phyloP scores from a whole-genome alignment of 805 yeast species.

The Millerozyma acaciae region DNA sequence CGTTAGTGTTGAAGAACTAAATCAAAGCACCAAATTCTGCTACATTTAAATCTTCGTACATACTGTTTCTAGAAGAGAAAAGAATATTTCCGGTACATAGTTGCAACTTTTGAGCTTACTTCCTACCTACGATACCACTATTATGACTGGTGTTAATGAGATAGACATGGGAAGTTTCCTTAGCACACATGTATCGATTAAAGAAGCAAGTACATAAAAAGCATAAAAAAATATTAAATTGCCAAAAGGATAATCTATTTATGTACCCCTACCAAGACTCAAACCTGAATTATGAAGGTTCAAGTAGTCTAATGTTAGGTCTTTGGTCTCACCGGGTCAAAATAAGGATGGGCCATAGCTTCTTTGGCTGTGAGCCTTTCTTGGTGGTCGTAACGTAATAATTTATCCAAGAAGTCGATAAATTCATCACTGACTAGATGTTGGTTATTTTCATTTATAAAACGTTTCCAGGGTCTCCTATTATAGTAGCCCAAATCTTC shows the following conservation, averaged over 20 bases:
- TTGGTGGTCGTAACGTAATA: constrained; percentile 83
- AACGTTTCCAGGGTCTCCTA: constrained; percentile 82
- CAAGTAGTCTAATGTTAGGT: neutral
- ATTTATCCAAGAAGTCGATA: constrained; percentile 74
- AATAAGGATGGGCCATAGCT: constrained; percentile 68
- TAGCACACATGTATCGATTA: neutral
- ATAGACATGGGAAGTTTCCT: neutral
- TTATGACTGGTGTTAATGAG: neutral
- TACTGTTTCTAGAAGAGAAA: constrained; percentile 6
- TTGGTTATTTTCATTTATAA: constrained; percentile 66
- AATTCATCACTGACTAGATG: constrained; percentile 64
- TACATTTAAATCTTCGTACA: neutral
- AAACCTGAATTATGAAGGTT: neutral
- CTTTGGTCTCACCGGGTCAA: constrained; percentile 12
- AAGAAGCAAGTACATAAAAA: neutral
- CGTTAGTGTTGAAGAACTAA: neutral
- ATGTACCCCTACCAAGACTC: neutral
- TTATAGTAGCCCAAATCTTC: constrained; percentile 69
- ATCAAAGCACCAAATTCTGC: neutral
- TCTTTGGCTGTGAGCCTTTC: constrained; percentile 85
- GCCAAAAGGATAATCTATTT: neutral
- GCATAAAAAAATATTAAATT: neutral
- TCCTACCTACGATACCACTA: neutral
- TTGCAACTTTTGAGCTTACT: neutral
- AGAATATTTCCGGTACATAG: constrained; percentile 6